Percentiles rank a stretch among this genome's conserved stretches.
Conservation (phyloP, 108 stramenopile species). For the Fistulifera solaris region DNA sequence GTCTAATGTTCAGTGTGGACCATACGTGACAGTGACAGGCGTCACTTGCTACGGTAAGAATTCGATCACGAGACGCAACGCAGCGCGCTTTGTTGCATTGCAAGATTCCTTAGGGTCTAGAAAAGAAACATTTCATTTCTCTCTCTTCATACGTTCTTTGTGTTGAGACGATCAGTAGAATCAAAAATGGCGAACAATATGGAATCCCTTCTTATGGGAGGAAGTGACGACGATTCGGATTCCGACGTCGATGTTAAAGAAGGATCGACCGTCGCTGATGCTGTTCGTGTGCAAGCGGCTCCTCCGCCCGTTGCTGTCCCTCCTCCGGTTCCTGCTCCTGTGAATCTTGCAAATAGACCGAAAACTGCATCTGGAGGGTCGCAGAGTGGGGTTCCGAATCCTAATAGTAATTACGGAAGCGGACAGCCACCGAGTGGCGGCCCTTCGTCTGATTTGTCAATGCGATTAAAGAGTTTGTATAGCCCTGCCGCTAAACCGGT, state of each 20-base stretch:
- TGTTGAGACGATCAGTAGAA: no score
- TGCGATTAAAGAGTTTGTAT: constrained; percentile 11
- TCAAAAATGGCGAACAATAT: constrained; percentile 19
- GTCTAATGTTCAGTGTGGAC: no score
- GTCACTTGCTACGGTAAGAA: no score
- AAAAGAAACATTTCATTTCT: no score
- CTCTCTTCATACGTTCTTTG: no score
- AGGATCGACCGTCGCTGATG: constrained; percentile 4
- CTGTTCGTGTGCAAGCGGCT: constrained; percentile 1
- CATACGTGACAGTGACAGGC: no score
- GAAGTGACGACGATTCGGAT: constrained; percentile 26
- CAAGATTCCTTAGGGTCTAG: no score
- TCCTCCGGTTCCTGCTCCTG: constrained; percentile 12
- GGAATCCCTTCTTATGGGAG: constrained; percentile 33
- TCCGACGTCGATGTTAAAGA: constrained; percentile 15
- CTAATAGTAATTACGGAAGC: background rate
- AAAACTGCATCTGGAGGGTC: no score
- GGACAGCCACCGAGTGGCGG: constrained; percentile 3
- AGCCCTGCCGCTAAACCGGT: constrained; percentile 8
- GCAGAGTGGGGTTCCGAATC: background rate
- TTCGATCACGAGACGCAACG: no score
- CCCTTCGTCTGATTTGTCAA: constrained; percentile 6
- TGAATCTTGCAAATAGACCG: background rate
- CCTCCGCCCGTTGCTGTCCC: constrained; percentile 8
- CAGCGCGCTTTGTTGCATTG: no score